phyloP scores from a whole-genome alignment of 768 basidiomycete genomes.

The Serendipita vermifera region DNA sequence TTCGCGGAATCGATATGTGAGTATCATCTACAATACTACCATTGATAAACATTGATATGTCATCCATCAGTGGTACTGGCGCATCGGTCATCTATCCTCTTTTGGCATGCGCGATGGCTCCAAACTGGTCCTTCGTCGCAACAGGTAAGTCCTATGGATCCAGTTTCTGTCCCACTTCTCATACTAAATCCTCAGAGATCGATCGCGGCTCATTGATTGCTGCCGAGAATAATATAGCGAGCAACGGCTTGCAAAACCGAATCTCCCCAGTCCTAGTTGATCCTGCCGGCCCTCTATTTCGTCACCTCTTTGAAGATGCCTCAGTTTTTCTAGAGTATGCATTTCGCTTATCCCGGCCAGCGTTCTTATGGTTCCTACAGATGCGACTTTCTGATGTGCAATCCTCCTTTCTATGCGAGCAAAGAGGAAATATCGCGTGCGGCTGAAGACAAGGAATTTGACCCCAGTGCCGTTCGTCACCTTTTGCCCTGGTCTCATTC shows the following conservation, averaged over 20 bases:
- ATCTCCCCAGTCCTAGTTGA: conserved; percentile 33
- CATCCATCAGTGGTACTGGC: conserved; percentile 60
- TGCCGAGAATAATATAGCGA: conserved; percentile 44
- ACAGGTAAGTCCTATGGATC: conserved; percentile 39
- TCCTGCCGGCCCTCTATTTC: conserved; percentile 34
- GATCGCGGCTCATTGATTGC: conserved; percentile 45
- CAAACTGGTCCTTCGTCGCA: conserved; percentile 47
- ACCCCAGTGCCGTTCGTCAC: conserved; percentile 54
- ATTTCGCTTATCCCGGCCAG: not conserved
- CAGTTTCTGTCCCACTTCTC: not conserved
- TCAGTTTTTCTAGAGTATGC: not conserved
- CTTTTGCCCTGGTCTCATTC: not conserved
- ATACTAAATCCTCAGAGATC: conserved; percentile 40
- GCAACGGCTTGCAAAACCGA: conserved; percentile 41
- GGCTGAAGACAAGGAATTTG: conserved; percentile 47
- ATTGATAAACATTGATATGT: not conserved
- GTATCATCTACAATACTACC: conserved; percentile 16
- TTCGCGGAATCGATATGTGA: conserved; percentile 63
- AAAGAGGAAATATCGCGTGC: conserved; percentile 49
- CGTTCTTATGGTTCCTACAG: conserved; percentile 20
- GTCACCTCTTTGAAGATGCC: conserved; percentile 24
- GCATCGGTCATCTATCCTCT: conserved; percentile 84
- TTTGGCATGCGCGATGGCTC: conserved; percentile 43
- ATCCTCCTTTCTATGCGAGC: conserved; percentile 89
- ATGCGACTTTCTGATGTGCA: conserved; percentile 83